These are phyloP conservation scores for Chlamydomonas eustigma DNA, from an alignment of 139 green algal species.

Conservation along the genomic window DNA sequence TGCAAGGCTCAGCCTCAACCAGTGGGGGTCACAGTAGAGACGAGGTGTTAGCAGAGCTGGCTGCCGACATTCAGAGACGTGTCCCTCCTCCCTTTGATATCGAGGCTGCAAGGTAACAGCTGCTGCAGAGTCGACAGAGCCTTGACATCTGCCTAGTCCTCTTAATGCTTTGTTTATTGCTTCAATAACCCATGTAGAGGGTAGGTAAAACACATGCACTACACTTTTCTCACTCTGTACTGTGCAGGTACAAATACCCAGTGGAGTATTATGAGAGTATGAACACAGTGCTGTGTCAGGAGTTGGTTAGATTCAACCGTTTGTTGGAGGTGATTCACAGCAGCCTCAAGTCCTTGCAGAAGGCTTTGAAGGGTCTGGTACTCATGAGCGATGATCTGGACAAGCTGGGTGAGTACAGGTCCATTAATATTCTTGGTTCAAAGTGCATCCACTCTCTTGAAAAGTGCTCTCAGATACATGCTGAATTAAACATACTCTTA, in stretches of 20 bases:
- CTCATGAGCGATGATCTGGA: constrained; percentile 57
- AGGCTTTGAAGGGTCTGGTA: constrained; percentile 48
- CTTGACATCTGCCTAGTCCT: too few species aligned
- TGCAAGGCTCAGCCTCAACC: constrained; percentile 16
- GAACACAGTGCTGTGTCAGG: constrained; percentile 79
- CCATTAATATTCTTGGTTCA: not conserved
- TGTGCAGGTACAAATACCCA: constrained; percentile 53
- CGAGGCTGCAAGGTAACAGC: constrained; percentile 44
- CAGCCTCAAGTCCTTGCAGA: constrained; percentile 39
- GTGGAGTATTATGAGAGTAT: constrained; percentile 77
- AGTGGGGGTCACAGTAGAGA: constrained; percentile 46
- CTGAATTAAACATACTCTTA: not conserved
- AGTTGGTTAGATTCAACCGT: constrained; percentile 78
- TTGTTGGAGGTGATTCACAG: constrained; percentile 55
- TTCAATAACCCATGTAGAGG: too few species aligned
- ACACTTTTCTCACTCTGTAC: too few species aligned
- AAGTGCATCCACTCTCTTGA: not conserved
- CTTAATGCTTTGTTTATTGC: too few species aligned
- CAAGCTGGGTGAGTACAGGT: constrained; percentile 10
- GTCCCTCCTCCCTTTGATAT: constrained; percentile 66
- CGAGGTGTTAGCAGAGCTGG: constrained; percentile 44
- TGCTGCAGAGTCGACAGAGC: constrained; percentile 61
- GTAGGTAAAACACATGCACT: too few species aligned
- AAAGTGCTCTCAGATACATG: not conserved
- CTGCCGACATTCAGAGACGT: constrained; percentile 50